Evolutionary conservation across 2,329 filamentous ascomycete genomes (phyloP).

Genomic region (Graphilbum fragrans): DNA sequence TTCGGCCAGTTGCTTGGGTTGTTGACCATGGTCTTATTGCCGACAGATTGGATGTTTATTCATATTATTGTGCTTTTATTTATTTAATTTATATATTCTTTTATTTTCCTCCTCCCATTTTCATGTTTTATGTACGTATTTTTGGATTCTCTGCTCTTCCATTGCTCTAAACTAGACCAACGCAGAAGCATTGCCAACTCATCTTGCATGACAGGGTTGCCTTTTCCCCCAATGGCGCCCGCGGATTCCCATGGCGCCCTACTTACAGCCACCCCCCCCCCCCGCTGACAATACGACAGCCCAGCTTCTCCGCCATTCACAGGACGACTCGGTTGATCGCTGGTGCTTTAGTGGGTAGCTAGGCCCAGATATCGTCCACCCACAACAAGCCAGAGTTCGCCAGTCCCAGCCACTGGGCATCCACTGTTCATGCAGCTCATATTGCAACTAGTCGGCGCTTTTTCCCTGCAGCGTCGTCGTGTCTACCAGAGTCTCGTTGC

Average conservation of each 20-base stretch:
- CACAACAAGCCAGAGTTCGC: constrained; percentile 20
- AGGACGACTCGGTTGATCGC: constrained; percentile 20
- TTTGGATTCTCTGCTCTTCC: no score
- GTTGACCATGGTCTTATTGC: no score
- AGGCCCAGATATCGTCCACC: constrained; percentile 13
- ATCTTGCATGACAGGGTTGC: constrained; percentile 49
- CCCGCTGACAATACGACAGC: no score
- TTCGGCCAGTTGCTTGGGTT: no score
- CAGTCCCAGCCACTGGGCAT: constrained; percentile 13
- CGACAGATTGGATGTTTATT: no score
- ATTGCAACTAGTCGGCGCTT: constrained; percentile 7
- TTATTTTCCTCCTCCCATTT: not conserved
- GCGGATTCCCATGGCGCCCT: not conserved
- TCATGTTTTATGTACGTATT: no score
- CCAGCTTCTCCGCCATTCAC: no score
- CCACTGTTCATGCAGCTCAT: constrained; percentile 34
- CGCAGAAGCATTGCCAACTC: constrained; percentile 53
- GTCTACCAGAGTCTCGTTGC: not conserved
- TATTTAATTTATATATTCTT: not conserved
- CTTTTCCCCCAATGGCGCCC: constrained; percentile 21
- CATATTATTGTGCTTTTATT: no score
- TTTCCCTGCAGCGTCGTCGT: not conserved
- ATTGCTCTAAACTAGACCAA: not conserved
- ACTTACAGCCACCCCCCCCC: not conserved
- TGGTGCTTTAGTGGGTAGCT: constrained; percentile 13